A percentile compares a stretch with the other conserved stretches of the same genome.
phyloP scores from a whole-genome alignment of 352 stramenopile genomes.

The Thalassiosira hispida region DNA sequence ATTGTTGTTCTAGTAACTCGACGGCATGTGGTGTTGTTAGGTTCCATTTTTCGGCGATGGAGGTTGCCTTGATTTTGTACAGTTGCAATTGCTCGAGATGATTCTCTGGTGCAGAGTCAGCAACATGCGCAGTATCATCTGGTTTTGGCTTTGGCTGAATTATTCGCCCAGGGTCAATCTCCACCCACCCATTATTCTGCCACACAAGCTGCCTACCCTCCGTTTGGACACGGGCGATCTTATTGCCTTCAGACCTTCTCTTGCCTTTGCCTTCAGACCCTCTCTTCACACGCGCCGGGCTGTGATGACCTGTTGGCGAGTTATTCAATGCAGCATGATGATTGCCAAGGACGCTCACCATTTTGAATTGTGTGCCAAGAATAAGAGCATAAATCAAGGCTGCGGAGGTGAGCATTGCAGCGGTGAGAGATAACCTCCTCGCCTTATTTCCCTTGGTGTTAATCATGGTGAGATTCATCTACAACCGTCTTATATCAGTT shows the following conservation, averaged over 20 bases:
- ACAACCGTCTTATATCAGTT: too few species aligned
- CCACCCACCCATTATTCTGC: too few species aligned
- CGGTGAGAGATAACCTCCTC: too few species aligned
- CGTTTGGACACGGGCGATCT: too few species aligned
- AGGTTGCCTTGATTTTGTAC: neutral
- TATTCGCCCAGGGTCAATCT: too few species aligned
- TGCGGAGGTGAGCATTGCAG: neutral
- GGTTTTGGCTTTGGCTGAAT: neutral
- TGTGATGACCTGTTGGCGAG: neutral
- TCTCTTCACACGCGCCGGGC: neutral
- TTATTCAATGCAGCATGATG: neutral
- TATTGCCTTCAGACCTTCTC: too few species aligned
- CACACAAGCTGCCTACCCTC: too few species aligned
- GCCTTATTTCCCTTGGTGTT: too few species aligned
- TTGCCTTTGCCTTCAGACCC: neutral
- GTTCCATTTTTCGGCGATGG: constrained; percentile 38
- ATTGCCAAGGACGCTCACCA: constrained; percentile 7
- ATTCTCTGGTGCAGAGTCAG: neutral
- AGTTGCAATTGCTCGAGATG: neutral
- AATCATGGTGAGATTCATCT: too few species aligned
- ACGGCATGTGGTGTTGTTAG: constrained; percentile 26
- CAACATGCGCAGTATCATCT: neutral
- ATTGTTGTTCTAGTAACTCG: constrained; percentile 25
- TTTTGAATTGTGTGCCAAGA: constrained; percentile 20
- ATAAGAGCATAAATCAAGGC: constrained; percentile 8